Conservation (phyloP, 2,329 filamentous ascomycete species). For the Diaporthe australafricana region DNA sequence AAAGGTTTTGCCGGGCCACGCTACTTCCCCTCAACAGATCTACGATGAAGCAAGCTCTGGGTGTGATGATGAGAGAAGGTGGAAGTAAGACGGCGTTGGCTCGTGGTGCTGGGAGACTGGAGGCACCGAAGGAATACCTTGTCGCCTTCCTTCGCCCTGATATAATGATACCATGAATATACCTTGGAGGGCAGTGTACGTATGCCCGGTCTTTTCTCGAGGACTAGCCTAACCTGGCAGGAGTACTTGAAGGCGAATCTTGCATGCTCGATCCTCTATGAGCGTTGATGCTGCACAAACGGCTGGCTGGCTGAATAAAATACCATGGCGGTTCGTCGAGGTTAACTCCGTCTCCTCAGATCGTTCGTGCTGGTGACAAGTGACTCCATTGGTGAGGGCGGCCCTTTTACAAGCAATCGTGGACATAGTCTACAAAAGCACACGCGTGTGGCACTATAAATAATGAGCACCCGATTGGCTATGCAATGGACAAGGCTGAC, state of each 20-base stretch:
- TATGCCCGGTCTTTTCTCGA: background rate
- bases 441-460: too few relatives aligned
- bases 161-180: background rate
- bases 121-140: background rate
- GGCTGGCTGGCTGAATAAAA: background rate
- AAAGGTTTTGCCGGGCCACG: slow-evolving; percentile 88
- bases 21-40: slow-evolving; percentile 79
- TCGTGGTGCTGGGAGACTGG: background rate
- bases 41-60: slow-evolving; percentile 57
- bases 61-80: too few relatives aligned
- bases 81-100: background rate
- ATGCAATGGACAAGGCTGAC: too few relatives aligned
- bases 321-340: background rate
- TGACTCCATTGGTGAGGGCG: background rate
- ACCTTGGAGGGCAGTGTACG: background rate
- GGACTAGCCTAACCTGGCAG: background rate
- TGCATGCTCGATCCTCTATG: background rate
- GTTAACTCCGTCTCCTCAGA: too few relatives aligned
- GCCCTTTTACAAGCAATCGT: too few relatives aligned
- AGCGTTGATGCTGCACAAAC: background rate
- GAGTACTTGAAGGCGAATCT: background rate
- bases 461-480: too few relatives aligned
- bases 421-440: too few relatives aligned
- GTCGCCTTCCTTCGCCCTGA: background rate
- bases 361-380: background rate